These are phyloP conservation scores for Polytrichum formosum DNA, from an alignment of 225 moss, liverwort and hornwort species.

Conservation along the genomic window DNA sequence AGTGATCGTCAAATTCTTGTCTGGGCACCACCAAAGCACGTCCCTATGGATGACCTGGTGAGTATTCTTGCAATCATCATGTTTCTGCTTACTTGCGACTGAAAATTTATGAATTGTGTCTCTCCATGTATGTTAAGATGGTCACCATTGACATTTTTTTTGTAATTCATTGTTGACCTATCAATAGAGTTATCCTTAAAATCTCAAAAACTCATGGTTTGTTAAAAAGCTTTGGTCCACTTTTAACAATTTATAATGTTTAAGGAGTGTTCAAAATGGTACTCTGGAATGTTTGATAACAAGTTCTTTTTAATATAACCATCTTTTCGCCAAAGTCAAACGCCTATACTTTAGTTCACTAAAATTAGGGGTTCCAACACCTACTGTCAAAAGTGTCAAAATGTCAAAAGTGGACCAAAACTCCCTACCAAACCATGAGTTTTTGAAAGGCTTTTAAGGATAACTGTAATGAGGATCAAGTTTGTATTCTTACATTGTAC, in stretches of 20 bases:
- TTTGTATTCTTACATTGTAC: background rate
- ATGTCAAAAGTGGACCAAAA: background rate
- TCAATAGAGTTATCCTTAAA: too few relatives aligned
- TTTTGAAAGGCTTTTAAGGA: background rate
- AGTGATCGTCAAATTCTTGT: constrained; percentile 92
- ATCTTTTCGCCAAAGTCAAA: too few relatives aligned
- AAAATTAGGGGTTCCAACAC: too few relatives aligned
- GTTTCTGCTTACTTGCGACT: background rate
- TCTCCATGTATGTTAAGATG: background rate
- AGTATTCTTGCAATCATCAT: constrained; percentile 11
- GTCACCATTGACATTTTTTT: background rate
- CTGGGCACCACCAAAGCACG: constrained; percentile 68
- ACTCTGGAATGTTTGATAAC: too few relatives aligned
- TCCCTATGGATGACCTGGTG: constrained; percentile 44
- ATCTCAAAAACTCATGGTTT: background rate
- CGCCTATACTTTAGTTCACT: too few relatives aligned
- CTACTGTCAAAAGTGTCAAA: background rate
- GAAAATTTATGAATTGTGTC: background rate
- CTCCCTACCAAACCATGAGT: background rate
- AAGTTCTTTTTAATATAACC: too few relatives aligned
- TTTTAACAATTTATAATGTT: background rate
- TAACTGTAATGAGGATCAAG: background rate
- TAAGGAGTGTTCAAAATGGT: too few relatives aligned
- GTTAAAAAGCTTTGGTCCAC: background rate
- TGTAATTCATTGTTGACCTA: too few relatives aligned